Evolutionary conservation across 2,329 filamentous ascomycete genomes (phyloP).

Genomic region (Myriosclerotinia duriaeana): DNA sequence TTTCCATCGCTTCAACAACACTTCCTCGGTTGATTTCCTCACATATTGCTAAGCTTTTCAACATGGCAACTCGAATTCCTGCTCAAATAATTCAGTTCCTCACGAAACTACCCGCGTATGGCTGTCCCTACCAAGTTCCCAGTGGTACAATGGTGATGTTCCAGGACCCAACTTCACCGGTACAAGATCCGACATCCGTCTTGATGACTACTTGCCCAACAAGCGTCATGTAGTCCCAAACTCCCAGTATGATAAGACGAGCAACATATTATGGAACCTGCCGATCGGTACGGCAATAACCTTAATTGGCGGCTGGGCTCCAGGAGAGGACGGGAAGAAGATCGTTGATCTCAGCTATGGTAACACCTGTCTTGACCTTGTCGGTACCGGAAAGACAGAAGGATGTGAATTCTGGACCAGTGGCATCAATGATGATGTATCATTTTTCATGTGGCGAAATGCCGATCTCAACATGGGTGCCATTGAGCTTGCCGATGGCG

Average conservation of each 20-base stretch:
- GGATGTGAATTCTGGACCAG: no score
- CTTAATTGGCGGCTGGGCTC: neutral
- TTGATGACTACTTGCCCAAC: neutral
- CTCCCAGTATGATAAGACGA: neutral
- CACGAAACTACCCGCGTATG: neutral
- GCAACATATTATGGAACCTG: neutral
- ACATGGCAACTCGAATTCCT: neutral
- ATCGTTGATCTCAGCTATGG: neutral
- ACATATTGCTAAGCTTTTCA: neutral
- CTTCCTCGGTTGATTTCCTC: no score
- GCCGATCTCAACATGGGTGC: no score
- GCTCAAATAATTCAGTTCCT: neutral
- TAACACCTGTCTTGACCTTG: neutral
- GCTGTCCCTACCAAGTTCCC: neutral
- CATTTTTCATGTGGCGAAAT: no score
- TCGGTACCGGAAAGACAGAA: no score
- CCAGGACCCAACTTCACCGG: neutral
- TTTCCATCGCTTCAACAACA: no score
- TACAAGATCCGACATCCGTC: neutral
- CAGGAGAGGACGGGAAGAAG: neutral
- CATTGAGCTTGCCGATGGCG: neutral
- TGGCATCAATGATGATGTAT: no score
- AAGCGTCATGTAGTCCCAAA: slow-evolving; percentile 7
- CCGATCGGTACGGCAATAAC: neutral
- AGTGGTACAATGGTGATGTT: neutral